Base-by-base conservation (phyloP, 192 early-diverging fungal species). In the Irineochytrium annulatum region DNA sequence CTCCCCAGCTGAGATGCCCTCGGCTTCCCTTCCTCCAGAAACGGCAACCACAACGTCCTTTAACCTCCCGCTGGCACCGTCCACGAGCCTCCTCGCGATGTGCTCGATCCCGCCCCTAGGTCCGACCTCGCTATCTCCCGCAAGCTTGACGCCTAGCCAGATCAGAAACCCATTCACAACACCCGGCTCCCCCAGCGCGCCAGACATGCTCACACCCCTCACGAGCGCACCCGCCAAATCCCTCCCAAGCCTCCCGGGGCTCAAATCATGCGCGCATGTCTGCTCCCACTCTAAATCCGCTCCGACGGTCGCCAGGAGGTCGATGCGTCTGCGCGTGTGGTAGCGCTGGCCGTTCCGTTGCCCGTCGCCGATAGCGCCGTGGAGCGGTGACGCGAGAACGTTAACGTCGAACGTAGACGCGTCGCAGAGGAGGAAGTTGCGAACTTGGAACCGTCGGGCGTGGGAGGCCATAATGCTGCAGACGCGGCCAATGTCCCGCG, bases 341-440 rank as follows among this genome's bases (percentile, higher is more conserved):
- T n/a, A n/a, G n/a, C n/a, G n/a, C n/a, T n/a, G n/a, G n/a, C n/a
- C n/a, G n/a, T n/a, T n/a, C n/a, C n/a, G n/a, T n/a, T n/a, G n/a
- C 6, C 46, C 8, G 24, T 24, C 46, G 8, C 46, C 5, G 4
- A 34, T 17, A 34, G 32, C 20, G 16, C 60, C 60, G 0, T 37
- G 29, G 19, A 51, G 20, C 20, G 43, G 52, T 13, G 37, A 17
- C 43, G 60, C 58, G 27, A 70, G 31, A 19, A 61, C 56, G 48
- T 57, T 55, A 22, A 54, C 57, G 24, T 78, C 71, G 65, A 71
- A 70, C 3, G 63, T 59, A 19, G 65, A 63, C 2, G 76, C 71
- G 54, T 81, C 77, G 60, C 73, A 74, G 14, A 81, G 72, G 60
- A 77, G 37, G 34, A 81, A 76, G 60, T 72, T 37, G 8, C 74